Evolutionary conservation across 1,284 basidiomycete species (phyloP).

Genomic region (Ganoderma boninense): DNA sequence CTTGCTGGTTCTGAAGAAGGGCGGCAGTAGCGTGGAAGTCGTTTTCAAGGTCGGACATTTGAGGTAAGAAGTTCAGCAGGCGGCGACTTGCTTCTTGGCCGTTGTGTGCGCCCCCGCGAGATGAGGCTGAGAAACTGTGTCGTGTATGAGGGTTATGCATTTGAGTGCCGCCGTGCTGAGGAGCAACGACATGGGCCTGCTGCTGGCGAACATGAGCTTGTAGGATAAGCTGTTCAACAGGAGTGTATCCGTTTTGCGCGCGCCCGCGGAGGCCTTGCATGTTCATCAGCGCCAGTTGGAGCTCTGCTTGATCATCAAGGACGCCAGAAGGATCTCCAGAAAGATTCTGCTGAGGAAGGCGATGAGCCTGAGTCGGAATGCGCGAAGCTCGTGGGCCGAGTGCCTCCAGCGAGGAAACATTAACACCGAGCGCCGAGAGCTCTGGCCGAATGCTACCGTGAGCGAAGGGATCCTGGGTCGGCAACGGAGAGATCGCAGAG

Average conservation of each 20-base stretch:
- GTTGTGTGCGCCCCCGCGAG: background rate
- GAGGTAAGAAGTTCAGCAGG: conserved; percentile 38
- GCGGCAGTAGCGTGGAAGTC: conserved; percentile 45
- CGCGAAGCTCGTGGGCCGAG: conserved; percentile 26
- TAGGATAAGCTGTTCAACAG: conserved; percentile 71
- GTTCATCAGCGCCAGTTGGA: conserved; percentile 30
- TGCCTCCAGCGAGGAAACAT: conserved; percentile 18
- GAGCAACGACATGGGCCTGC: conserved; percentile 35
- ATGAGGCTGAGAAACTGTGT: background rate
- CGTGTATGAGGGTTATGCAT: background rate
- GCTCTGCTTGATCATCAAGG: conserved; percentile 24
- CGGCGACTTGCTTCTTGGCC: conserved; percentile 22
- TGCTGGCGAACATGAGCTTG: conserved; percentile 57
- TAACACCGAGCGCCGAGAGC: conserved; percentile 11
- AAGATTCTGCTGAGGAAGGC: conserved; percentile 20
- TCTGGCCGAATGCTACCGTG: conserved; percentile 9
- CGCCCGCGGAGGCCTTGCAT: conserved; percentile 31
- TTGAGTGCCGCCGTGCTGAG: conserved; percentile 12
- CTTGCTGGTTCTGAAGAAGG: conserved; percentile 16
- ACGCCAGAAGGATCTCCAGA: background rate
- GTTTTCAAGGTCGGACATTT: conserved; percentile 44
- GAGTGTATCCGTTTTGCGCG: conserved; percentile 63
- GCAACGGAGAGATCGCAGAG: conserved; percentile 19
- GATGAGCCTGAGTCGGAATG: conserved; percentile 16
- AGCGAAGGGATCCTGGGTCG: conserved; percentile 9